Evolutionary conservation across 306 rosid species (phyloP).

Genomic region (Citrullus colocynthis): DNA sequence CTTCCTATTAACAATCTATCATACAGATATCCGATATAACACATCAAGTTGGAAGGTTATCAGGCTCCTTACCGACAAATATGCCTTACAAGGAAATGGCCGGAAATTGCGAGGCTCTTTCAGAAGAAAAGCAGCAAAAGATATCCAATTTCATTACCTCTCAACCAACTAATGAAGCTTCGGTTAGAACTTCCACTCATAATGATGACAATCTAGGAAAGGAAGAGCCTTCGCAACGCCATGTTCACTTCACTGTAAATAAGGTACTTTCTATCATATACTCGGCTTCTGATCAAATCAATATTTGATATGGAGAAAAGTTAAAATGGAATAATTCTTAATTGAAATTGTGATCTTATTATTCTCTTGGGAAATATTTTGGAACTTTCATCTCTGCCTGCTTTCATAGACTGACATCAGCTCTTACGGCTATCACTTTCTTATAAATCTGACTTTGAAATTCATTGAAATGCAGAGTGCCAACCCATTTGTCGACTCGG

Average conservation of each 20-base stretch:
- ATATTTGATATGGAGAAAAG: background rate
- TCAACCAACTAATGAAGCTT: slow-evolving; percentile 22
- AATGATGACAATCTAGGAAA: slow-evolving; percentile 10
- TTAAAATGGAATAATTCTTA: background rate
- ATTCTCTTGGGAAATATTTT: background rate
- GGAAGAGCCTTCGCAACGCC: slow-evolving; percentile 12
- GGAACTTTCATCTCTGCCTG: background rate
- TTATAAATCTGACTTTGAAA: background rate
- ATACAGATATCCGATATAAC: slow-evolving; percentile 53
- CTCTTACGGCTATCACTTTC: background rate
- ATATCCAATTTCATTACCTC: slow-evolving; percentile 38
- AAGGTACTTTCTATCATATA: slow-evolving; percentile 17
- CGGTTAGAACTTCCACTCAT: slow-evolving; percentile 6
- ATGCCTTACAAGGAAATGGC: slow-evolving; percentile 84
- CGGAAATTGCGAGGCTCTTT: slow-evolving; percentile 64
- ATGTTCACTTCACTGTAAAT: slow-evolving; percentile 16
- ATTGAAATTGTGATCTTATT: background rate
- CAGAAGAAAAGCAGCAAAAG: slow-evolving; percentile 59
- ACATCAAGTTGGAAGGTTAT: slow-evolving; percentile 55
- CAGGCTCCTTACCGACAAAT: slow-evolving; percentile 40
- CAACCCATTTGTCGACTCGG: slow-evolving; percentile 52
- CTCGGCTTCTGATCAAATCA: background rate
- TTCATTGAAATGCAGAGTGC: slow-evolving; percentile 35
- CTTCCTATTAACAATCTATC: background rate
- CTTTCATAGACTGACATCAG: background rate